Evolutionary conservation across 1,284 basidiomycete genomes (phyloP).

Genomic region (Thecaphora frezii): DNA sequence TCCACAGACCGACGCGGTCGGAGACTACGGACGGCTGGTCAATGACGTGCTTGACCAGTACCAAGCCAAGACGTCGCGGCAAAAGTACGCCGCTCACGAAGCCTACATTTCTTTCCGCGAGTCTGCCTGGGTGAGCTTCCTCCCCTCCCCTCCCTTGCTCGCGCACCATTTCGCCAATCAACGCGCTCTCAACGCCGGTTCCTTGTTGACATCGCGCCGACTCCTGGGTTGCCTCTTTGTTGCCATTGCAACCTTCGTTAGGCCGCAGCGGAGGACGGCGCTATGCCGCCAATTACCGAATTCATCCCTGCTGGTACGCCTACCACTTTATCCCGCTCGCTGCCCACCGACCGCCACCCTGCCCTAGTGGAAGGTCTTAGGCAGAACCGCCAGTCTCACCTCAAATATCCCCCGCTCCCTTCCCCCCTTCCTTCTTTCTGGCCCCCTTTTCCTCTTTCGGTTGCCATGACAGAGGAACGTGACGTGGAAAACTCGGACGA

Average conservation of each 20-base stretch:
- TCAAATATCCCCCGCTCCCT: too few relatives aligned
- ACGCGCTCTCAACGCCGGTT: too few relatives aligned
- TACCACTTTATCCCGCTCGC: too few relatives aligned
- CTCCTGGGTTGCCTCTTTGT: too few relatives aligned
- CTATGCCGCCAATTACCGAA: conserved; percentile 47
- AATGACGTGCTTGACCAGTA: conserved; percentile 15
- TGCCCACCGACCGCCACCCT: too few relatives aligned
- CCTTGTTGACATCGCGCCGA: too few relatives aligned
- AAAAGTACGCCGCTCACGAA: conserved; percentile 35
- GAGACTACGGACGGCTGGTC: conserved; percentile 19
- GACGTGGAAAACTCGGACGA: conserved; percentile 37
- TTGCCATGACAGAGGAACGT: conserved; percentile 14
- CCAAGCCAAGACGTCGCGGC: conserved; percentile 31
- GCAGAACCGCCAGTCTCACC: too few relatives aligned
- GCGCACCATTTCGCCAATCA: too few relatives aligned
- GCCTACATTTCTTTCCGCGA: conserved; percentile 43
- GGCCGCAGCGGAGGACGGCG: conserved; percentile 27
- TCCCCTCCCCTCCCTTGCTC: not conserved
- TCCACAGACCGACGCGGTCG: conserved; percentile 8
- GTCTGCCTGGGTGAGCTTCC: conserved; percentile 23
- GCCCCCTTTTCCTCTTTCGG: too few relatives aligned
- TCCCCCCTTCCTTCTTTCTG: too few relatives aligned
- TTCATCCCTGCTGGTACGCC: conserved; percentile 30
- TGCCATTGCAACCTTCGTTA: too few relatives aligned
- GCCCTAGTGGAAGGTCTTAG: too few relatives aligned